Base-by-base conservation (phyloP, 78 protist genomes). In the Dictyostelium intermedium region DNA sequence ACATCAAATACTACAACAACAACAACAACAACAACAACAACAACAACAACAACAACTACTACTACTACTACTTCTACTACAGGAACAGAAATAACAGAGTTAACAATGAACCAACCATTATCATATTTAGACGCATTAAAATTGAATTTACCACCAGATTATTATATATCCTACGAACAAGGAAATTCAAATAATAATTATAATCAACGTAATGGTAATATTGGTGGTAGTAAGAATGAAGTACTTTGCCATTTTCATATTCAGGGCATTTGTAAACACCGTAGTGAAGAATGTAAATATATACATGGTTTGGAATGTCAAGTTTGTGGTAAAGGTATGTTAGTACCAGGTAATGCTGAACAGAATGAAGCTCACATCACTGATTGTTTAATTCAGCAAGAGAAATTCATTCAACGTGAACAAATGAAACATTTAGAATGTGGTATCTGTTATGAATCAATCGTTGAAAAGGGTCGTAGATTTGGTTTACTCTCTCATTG, bases 401-500 rank as follows among this genome's bases (percentile, higher is more conserved):
- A 87, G 79, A 50, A 78, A 56, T 34, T 25, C 27, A 63, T 9
- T 8, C 70, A 87, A 79, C 84, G 93, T 63, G 93, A 50, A 18
- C 23, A 78, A 39, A 87, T 87, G 23, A 87, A 45, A 63, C 66
- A 87, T 34, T 61, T 87, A 14, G 93, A 87, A 20, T 92, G 96
- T 80, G 91, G 92, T 37, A 92, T 92, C 7, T 92, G 96, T 74
- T 83, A 72, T 50, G 96, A 92, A 3, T 69, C 85, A 3, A 76
- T 92, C n/a, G 91, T 78, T 20, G 92, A 92, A 8, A 78, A 78
- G 50, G 78, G 78, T 7, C 81, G 81, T n/a, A 84, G 91, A 72
- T 92, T 82, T 43, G 96, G 96, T 41, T 10, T 92, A 20, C 78
- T 92, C 5, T 35, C 66, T 5, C 92, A 85, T 35, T 92, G 96